Conservation (phyloP, 2,329 filamentous ascomycete genomes). For the Cladosporium sphaerospermum region DNA sequence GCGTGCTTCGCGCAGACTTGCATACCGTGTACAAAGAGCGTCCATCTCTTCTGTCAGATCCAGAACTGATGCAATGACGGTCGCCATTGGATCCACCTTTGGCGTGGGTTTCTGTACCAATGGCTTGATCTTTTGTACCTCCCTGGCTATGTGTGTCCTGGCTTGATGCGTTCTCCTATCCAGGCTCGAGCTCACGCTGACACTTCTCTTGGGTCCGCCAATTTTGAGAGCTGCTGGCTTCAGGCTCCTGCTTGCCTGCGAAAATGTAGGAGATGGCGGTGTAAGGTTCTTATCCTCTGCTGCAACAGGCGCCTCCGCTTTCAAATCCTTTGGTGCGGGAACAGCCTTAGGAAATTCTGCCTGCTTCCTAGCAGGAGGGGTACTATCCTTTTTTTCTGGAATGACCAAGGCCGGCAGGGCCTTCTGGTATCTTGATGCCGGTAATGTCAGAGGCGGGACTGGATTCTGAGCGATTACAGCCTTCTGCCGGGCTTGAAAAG, state of each 20-base stretch:
- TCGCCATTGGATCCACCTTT: not conserved
- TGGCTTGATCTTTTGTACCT: not conserved
- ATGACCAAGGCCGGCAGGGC: not conserved
- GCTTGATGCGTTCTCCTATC: not conserved
- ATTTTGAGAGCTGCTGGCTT: not conserved
- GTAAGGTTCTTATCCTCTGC: not conserved
- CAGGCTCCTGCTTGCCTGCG: slow-evolving; percentile 1
- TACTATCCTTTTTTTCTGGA: not conserved
- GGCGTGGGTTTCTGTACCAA: too few species aligned
- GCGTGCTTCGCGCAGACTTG: slow-evolving; percentile 24
- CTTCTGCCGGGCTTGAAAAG: not conserved
- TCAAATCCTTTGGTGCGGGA: not conserved
- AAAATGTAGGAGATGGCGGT: slow-evolving; percentile 2
- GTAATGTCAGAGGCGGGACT: not conserved
- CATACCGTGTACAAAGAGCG: slow-evolving; percentile 24
- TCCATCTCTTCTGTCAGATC: slow-evolving; percentile 23
- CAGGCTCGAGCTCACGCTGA: not conserved
- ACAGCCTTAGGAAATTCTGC: not conserved
- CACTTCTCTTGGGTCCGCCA: not conserved
- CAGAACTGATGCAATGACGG: slow-evolving; percentile 3
- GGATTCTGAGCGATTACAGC: too few species aligned
- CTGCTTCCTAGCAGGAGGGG: not conserved
- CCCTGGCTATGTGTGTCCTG: not conserved
- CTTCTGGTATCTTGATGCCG: not conserved
- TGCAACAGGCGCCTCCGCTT: not conserved